Conservation (phyloP, 2,329 filamentous ascomycete genomes). For the Pseudopithomyces chartarum region DNA sequence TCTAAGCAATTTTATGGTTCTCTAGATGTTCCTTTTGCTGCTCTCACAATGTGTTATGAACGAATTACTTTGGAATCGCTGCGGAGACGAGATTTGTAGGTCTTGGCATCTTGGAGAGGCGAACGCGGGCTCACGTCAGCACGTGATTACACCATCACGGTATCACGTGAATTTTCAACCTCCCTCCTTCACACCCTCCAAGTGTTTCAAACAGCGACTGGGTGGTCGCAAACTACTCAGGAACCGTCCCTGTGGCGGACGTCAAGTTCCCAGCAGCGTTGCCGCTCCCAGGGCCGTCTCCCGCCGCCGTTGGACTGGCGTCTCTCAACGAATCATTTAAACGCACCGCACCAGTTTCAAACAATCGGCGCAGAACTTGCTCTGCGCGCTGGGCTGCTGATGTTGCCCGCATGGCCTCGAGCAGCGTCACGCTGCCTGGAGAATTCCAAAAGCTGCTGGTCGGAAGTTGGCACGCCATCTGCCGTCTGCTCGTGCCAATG, state of each 20-base stretch:
- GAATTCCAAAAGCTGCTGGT: slow-evolving; percentile 15
- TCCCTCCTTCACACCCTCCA: slow-evolving; percentile 17
- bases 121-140: slow-evolving; percentile 7
- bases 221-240: not conserved
- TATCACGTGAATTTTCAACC: slow-evolving; percentile 8
- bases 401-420: slow-evolving; percentile 7
- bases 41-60: not conserved
- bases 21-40: not conserved
- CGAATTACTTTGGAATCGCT: not conserved
- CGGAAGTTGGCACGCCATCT: slow-evolving; percentile 9
- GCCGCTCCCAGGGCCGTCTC: not conserved
- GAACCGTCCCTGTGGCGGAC: not conserved
- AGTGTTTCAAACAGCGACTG: not conserved
- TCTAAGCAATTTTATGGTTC: not conserved
- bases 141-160: not conserved
- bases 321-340: slow-evolving; percentile 8
- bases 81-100: not conserved
- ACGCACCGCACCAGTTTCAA: slow-evolving; percentile 32
- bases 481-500: slow-evolving; percentile 22
- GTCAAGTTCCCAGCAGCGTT: not conserved
- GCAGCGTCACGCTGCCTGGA: slow-evolving; percentile 11
- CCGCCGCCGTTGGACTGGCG: slow-evolving; percentile 6
- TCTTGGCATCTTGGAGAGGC: not conserved
- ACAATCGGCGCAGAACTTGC: slow-evolving; percentile 19
- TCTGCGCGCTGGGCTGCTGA: slow-evolving; percentile 20